A percentile compares a stretch with the other conserved stretches of the same genome.
Evolutionary conservation across 352 stramenopile species (phyloP).

Genomic region (Pythium apleroticum): DNA sequence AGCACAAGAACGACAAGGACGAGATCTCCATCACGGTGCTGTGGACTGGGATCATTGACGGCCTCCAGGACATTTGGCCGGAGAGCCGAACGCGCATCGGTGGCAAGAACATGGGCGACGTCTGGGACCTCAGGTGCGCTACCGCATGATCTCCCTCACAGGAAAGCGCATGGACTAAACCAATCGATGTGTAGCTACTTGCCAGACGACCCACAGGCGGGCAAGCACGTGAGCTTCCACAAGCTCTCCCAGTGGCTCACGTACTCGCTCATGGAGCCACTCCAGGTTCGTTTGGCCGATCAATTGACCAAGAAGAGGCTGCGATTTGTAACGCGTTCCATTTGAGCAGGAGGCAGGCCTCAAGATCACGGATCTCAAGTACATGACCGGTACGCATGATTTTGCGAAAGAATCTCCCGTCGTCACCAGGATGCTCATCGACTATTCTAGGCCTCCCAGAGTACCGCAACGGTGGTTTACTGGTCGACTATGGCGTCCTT

Average conservation of each 20-base stretch:
- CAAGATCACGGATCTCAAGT: constrained; percentile 71
- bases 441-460: constrained; percentile 56
- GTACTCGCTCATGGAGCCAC: constrained; percentile 86
- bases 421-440: neutral
- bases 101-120: constrained; percentile 82
- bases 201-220: constrained; percentile 40
- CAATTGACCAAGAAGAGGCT: neutral
- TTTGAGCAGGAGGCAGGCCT: constrained; percentile 56
- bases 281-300: constrained; percentile 34
- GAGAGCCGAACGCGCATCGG: constrained; percentile 66
- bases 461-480: constrained; percentile 81
- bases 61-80: constrained; percentile 85
- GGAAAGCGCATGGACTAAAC: neutral
- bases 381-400: constrained; percentile 44
- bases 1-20: constrained; percentile 46
- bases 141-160: too few relatives aligned
- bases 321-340: neutral
- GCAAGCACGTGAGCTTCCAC: constrained; percentile 84
- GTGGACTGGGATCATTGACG: constrained; percentile 81
- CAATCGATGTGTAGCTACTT: constrained; percentile 40
- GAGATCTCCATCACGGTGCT: constrained; percentile 70
- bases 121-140: constrained; percentile 75
- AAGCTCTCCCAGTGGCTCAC: constrained; percentile 90
- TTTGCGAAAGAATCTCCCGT: neutral
- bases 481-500: constrained; percentile 81